Percentiles rank a stretch among this genome's conserved stretches.
Conservation (phyloP, 805 yeast genomes). For the Wickerhamiella allomyrinae region DNA sequence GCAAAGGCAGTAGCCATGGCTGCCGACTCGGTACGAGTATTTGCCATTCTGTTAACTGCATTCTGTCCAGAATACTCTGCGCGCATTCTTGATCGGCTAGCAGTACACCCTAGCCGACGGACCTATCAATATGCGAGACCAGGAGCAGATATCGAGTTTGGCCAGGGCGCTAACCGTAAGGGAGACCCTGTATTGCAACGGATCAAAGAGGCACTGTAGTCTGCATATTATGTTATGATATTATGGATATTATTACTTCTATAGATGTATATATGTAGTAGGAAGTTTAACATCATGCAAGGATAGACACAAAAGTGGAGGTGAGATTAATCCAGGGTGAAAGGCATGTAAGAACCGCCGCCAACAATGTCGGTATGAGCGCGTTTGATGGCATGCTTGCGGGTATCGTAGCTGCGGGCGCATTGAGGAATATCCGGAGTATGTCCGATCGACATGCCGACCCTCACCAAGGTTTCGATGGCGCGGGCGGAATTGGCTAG, state of each 20-base stretch:
- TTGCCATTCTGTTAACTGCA: slow-evolving; percentile 54
- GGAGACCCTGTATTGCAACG: slow-evolving; percentile 27
- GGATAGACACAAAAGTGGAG: neutral
- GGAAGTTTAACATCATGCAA: neutral
- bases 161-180: slow-evolving; percentile 36
- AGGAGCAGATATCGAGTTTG: slow-evolving; percentile 51
- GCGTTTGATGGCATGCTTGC: slow-evolving; percentile 14
- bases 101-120: slow-evolving; percentile 35
- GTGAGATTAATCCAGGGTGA: slow-evolving; percentile 14
- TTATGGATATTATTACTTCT: too few relatives aligned
- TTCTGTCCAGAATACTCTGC: slow-evolving; percentile 54
- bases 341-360: slow-evolving; percentile 22
- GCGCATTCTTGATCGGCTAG: slow-evolving; percentile 46
- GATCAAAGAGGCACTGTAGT: too few relatives aligned
- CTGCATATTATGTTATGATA: too few relatives aligned
- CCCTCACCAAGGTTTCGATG: slow-evolving; percentile 71
- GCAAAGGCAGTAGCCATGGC: slow-evolving; percentile 40
- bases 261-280: neutral
- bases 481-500: slow-evolving; percentile 43
- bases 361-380: slow-evolving; percentile 18
- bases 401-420: slow-evolving; percentile 17
- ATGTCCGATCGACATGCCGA: slow-evolving; percentile 90
- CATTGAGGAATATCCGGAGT: slow-evolving; percentile 15
- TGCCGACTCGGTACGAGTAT: slow-evolving; percentile 55
- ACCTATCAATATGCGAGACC: slow-evolving; percentile 31